phyloP scores from a whole-genome alignment of 331 rosid genomes.

The Pyracantha coccinea region DNA sequence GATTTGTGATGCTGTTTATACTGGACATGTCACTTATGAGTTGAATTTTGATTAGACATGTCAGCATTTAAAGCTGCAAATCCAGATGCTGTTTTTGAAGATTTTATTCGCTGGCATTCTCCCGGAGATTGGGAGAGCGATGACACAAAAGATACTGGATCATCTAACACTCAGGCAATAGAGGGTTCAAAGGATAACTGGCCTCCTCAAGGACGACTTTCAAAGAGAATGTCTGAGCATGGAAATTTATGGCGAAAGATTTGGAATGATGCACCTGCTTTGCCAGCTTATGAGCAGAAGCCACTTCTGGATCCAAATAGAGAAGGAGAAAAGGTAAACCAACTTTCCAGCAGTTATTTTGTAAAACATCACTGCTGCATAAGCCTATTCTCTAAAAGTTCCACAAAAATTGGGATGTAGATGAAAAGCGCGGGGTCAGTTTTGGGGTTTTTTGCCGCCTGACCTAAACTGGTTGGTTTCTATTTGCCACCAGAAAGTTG shows the following conservation, averaged over 20 bases:
- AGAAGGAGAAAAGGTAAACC: conserved; percentile 87
- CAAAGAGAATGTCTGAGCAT: conserved; percentile 95
- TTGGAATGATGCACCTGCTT: conserved; percentile 64
- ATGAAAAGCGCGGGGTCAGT: background rate
- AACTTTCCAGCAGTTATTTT: background rate
- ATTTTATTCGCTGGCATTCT: conserved; percentile 98
- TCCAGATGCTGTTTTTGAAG: conserved; percentile 90
- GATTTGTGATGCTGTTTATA: background rate
- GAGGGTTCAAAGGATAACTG: conserved; percentile 39
- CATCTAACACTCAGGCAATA: conserved; percentile 25
- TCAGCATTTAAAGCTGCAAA: conserved; percentile 96
- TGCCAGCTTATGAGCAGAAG: conserved; percentile 85
- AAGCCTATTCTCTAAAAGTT: background rate
- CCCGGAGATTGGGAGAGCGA: conserved; percentile 91
- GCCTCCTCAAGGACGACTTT: conserved; percentile 83
- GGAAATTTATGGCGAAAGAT: conserved; percentile 87
- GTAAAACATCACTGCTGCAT: background rate
- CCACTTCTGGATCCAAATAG: conserved; percentile 86
- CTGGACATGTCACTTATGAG: conserved; percentile 10
- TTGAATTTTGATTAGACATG: conserved; percentile 56
- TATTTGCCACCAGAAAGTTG: no score
- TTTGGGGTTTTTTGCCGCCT: background rate
- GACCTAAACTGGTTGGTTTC: no score
- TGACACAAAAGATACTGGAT: conserved; percentile 25
- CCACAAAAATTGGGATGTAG: background rate